Conservation (phyloP, 106 monocot species). For the Alisma plantagoaquatica region DNA sequence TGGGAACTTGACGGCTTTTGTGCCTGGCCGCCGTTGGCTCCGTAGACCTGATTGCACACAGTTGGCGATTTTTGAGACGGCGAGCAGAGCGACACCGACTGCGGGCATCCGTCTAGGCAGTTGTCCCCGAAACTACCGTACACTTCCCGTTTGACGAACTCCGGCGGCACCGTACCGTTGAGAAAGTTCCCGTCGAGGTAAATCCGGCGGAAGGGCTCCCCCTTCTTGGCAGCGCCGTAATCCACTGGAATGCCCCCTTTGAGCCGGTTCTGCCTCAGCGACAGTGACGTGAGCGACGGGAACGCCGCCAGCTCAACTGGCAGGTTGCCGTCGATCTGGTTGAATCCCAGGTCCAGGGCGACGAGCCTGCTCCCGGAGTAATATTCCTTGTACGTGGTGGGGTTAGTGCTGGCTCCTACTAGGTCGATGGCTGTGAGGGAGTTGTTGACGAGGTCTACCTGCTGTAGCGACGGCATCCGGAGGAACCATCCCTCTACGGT, state of each 20-base stretch:
- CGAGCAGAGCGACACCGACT: slow-evolving; percentile 23
- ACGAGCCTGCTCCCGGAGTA: slow-evolving; percentile 16
- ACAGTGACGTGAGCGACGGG: slow-evolving; percentile 29
- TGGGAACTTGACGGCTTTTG: too few relatives aligned
- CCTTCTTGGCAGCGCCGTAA: slow-evolving; percentile 23
- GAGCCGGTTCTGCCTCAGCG: slow-evolving; percentile 34
- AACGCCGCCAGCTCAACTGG: slow-evolving; percentile 34
- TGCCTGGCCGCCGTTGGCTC: neutral
- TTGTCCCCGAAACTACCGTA: slow-evolving; percentile 57
- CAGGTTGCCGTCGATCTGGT: slow-evolving; percentile 34
- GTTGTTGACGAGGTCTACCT: slow-evolving; percentile 54
- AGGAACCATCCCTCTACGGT: slow-evolving; percentile 46
- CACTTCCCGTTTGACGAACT: neutral
- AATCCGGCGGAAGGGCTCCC: slow-evolving; percentile 34
- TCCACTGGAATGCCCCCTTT: slow-evolving; percentile 38
- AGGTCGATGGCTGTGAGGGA: slow-evolving; percentile 19
- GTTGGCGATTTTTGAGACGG: slow-evolving; percentile 38
- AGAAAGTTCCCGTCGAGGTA: slow-evolving; percentile 62
- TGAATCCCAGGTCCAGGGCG: slow-evolving; percentile 51
- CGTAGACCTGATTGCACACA: slow-evolving; percentile 37
- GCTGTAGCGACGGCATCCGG: slow-evolving; percentile 51
- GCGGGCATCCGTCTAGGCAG: slow-evolving; percentile 41
- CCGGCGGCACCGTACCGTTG: slow-evolving; percentile 34
- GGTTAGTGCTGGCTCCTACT: too few relatives aligned
- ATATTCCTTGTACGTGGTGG: too few relatives aligned